Conservation (phyloP, 108 stramenopile species). For the Nitzschia sp. region DNA sequence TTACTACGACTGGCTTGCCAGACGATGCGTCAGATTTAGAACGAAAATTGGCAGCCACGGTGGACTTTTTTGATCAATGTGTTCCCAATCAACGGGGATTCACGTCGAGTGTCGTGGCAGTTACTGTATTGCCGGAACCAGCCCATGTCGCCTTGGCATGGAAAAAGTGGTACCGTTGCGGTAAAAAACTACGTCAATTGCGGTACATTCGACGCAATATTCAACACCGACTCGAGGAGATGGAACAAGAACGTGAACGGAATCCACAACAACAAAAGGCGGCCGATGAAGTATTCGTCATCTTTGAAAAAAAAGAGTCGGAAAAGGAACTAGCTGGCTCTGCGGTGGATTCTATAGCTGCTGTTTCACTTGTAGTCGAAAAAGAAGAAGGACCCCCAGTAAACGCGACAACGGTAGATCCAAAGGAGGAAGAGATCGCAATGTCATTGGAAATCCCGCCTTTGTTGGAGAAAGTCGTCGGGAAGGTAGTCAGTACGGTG, state of each 20-base stretch:
- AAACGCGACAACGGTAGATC: not conserved
- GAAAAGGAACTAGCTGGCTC: not conserved
- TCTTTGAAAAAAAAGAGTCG: not conserved
- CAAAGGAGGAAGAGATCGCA: not conserved
- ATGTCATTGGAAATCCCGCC: too few species aligned
- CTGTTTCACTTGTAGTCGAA: too few species aligned
- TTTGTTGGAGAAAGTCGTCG: not conserved
- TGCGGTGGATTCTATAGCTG: not conserved
- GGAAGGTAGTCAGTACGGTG: not conserved
- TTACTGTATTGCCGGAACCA: conserved; percentile 79
- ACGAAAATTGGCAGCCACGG: conserved; percentile 72
- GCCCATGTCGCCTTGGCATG: conserved; percentile 65
- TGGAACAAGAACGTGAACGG: not conserved
- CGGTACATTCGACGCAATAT: conserved; percentile 53
- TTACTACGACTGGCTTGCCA: conserved; percentile 5
- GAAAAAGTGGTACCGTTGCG: conserved; percentile 82
- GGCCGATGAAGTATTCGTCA: not conserved
- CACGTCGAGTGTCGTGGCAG: conserved; percentile 81
- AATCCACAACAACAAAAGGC: not conserved
- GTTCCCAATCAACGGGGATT: conserved; percentile 84
- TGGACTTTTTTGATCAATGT: conserved; percentile 80
- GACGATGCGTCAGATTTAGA: conserved; percentile 35
- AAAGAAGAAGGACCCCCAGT: not conserved
- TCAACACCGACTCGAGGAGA: conserved; percentile 3
- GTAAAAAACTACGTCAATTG: conserved; percentile 60